Evolutionary conservation across 1,139 yeast species (phyloP).

Genomic region (Lodderomyces theae): DNA sequence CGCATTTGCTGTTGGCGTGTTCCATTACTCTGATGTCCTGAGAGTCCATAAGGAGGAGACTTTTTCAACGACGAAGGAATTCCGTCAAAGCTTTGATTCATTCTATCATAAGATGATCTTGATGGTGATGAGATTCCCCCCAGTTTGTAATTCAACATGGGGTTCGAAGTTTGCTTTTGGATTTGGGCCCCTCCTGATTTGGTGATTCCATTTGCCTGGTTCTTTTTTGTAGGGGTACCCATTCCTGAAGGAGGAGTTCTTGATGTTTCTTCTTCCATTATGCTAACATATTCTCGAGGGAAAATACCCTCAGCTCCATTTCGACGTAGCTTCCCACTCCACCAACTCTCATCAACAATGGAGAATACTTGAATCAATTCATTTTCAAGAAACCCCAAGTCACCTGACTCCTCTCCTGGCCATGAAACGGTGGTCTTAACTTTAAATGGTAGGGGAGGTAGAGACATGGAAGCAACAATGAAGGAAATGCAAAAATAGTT

Average conservation of each 20-base stretch:
- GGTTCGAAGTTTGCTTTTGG: slow-evolving; percentile 9
- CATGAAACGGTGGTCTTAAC: slow-evolving; percentile 82
- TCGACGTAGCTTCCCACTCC: slow-evolving; percentile 79
- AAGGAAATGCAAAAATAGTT: too few species aligned
- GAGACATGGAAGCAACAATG: too few species aligned
- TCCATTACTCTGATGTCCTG: slow-evolving; percentile 8
- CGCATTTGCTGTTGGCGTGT: slow-evolving; percentile 23
- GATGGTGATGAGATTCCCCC: slow-evolving; percentile 20
- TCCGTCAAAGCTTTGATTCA: slow-evolving; percentile 26
- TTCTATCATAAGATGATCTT: slow-evolving; percentile 21
- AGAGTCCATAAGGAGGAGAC: neutral
- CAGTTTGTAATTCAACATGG: slow-evolving; percentile 6
- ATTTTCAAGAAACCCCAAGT: slow-evolving; percentile 90
- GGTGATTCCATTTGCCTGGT: slow-evolving; percentile 15
- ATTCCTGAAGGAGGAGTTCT: slow-evolving; percentile 16
- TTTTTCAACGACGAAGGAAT: neutral
- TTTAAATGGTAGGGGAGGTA: slow-evolving; percentile 57
- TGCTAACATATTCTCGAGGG: slow-evolving; percentile 82
- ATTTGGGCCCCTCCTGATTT: slow-evolving; percentile 17
- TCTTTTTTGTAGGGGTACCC: slow-evolving; percentile 17
- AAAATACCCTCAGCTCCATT: slow-evolving; percentile 83
- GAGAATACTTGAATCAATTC: slow-evolving; percentile 82
- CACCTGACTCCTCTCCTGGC: slow-evolving; percentile 86
- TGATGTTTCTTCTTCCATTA: slow-evolving; percentile 32
- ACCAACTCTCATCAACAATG: slow-evolving; percentile 87